Percentiles rank a stretch among this genome's conserved stretches.
Conservation (phyloP, 2,329 filamentous ascomycete genomes). For the Mycosphaerella arachidis region DNA sequence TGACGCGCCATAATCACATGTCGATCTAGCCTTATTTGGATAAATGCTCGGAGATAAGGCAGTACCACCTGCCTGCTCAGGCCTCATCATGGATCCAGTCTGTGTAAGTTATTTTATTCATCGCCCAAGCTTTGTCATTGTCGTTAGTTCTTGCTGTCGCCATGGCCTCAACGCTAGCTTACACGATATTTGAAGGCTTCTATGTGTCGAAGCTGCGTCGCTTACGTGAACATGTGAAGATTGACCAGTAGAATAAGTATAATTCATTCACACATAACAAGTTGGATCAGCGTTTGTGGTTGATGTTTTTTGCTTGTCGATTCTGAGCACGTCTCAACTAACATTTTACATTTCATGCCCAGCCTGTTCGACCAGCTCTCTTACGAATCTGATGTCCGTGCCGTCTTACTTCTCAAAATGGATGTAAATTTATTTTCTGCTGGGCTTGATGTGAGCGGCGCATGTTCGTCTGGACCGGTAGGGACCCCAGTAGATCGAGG, state of each 20-base stretch:
- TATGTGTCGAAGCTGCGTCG: not conserved
- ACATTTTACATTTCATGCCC: constrained; percentile 81
- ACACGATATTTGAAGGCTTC: not conserved
- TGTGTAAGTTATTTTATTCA: not conserved
- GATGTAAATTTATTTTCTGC: constrained; percentile 74
- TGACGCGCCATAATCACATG: not conserved
- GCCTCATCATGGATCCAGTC: too few relatives aligned
- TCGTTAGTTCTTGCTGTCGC: not conserved
- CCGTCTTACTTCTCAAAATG: constrained; percentile 72
- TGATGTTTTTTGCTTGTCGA: too few relatives aligned
- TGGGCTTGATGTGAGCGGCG: constrained; percentile 62
- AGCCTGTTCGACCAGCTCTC: constrained; percentile 68
- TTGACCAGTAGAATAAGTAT: constrained; percentile 78
- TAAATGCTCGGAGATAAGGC: not conserved
- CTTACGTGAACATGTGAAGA: constrained; percentile 75
- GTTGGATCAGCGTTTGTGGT: too few relatives aligned
- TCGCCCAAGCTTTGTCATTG: not conserved
- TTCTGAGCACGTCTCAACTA: constrained; percentile 39
- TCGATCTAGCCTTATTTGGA: not conserved
- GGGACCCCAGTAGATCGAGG: constrained; percentile 3
- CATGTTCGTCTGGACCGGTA: constrained; percentile 11
- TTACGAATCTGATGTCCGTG: constrained; percentile 64
- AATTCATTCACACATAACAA: constrained; percentile 75
- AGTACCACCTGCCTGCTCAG: not conserved
- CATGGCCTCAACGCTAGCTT: not conserved